Base-by-base conservation (phyloP, 2,329 filamentous ascomycete genomes). In the Ceratocystis harringtonii region DNA sequence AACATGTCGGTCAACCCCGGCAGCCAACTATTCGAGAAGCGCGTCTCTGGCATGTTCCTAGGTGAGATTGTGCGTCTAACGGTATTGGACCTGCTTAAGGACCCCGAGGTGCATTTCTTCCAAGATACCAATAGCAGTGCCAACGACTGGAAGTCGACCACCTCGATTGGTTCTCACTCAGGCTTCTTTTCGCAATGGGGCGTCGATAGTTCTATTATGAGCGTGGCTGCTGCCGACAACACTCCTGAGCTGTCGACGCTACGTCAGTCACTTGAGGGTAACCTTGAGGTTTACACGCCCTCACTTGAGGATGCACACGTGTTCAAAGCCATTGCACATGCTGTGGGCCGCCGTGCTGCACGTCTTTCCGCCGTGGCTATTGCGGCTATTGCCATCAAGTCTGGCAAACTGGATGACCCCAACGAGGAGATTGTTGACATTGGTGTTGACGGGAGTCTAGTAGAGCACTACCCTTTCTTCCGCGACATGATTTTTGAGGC, bases 21-120 rank as follows among this genome's bases (percentile, higher is more conserved):
- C 30, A 85, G 95, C 68, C 94, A 99, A 74, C 96, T 97, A 89
- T 99, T 97, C 73, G 94, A 99, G 79, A 99, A 99, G 81, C 88
- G 92, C 61, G 88, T 99, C 17, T 96, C 91, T 0, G 94, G 94
- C 74, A 97, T 99, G 92, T 99, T 97, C 78, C 76, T 99, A 61
- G 94, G 94, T 65, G 94, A 99, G 75, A 92, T 97, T 69, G 81
- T 96, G 65, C 88, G 94, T 65, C 81, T 90, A 57, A 85, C 86
- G 17, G 78, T 96, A 25, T 74, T 94, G 62, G 80, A 84, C 66
- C 81, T 96, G 73, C 78, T 92, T 71, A 81, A 87, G 70, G 81
- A 89, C 70, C 79, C 85, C 32, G 74, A 80, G 0, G 77, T 87
- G 5, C 80, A 85, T 2, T 81, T 96, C 44, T 95, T 96, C 81